Evolutionary conservation across 2,329 filamentous ascomycete genomes (phyloP), one percentile per base, ranked within the genome.

Genomic region (Fusarium beomiforme): DNA sequence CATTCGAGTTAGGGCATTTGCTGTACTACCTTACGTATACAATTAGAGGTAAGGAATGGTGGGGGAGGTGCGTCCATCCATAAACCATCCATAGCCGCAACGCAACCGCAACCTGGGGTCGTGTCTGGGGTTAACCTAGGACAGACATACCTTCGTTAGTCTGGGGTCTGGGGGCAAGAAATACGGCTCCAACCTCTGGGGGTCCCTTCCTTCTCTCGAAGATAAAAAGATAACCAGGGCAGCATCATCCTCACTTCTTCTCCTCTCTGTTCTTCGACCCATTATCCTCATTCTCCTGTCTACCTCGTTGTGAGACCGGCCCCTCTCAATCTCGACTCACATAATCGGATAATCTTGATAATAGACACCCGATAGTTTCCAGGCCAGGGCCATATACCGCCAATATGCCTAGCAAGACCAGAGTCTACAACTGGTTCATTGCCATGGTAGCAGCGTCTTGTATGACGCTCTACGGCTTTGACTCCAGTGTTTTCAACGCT

Each of bases 401-500:
- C 76, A 79, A 76, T 47, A 83, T 83, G 81, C 68, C 76, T 50
- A 76, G 57, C 72, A 78, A 78, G 61, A 81, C 77, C 66, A 79
- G 79, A 61, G 54, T 46, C 56, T 76, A 76, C 72, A 76, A 76
- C 70, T 76, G 75, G 75, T 92, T 90, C 82, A 89, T 91, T 71
- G 90, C 89, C 65, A 83, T 92, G 59, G 88, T 92, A 71, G 91
- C 91, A 61, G 90, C 91, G 75, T 89, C 90, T 78, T 92, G 90
- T 79, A 93, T 93, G 91, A 90, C 92, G 24, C 84, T 93, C 46
- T 93, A 92, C 78, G 91, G 91, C 62, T 93, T 93, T 78, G 91
- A 93, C 85, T 90, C 91, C 3, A 91, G 90, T 39, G 90, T 92
- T 49, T 93, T 90, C 84, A 93, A 93, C 78, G 90, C 90, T 8